These are phyloP conservation scores for Penicillium lividum DNA, from an alignment of 495 filamentous ascomycete genomes.

Conservation along the genomic window DNA sequence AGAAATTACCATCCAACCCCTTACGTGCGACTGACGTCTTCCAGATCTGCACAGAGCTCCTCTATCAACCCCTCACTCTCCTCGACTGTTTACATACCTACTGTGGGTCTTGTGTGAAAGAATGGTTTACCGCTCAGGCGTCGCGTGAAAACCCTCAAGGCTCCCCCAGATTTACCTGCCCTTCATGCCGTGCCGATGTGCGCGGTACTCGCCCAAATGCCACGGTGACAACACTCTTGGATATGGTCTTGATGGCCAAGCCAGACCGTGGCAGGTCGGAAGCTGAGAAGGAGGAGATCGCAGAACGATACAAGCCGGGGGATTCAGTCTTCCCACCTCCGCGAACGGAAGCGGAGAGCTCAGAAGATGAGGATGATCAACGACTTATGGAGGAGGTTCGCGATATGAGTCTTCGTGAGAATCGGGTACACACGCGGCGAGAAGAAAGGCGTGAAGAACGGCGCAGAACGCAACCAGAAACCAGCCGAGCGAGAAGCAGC, in stretches of 20 bases:
- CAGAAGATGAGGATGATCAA: slow-evolving; percentile 59
- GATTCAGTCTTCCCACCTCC: slow-evolving; percentile 59
- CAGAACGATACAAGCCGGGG: slow-evolving; percentile 69
- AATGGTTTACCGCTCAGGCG: slow-evolving; percentile 78
- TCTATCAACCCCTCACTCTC: slow-evolving; percentile 92
- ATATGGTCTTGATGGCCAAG: slow-evolving; percentile 71
- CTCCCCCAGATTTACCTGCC: slow-evolving; percentile 73
- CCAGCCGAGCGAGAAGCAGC: slow-evolving; percentile 16
- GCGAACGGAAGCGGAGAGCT: slow-evolving; percentile 20
- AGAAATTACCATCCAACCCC: slow-evolving; percentile 23
- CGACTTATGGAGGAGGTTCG: slow-evolving; percentile 69
- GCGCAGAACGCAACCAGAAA: slow-evolving; percentile 18
- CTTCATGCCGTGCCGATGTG: slow-evolving; percentile 84
- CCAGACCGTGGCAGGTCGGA: slow-evolving; percentile 66
- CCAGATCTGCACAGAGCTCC: slow-evolving; percentile 94
- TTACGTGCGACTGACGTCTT: slow-evolving; percentile 18
- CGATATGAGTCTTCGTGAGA: slow-evolving; percentile 70
- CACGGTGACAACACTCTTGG: slow-evolving; percentile 76
- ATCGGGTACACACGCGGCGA: slow-evolving; percentile 36
- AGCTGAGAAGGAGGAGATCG: slow-evolving; percentile 71
- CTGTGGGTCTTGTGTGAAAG: slow-evolving; percentile 90
- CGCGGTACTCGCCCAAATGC: slow-evolving; percentile 82
- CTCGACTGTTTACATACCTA: slow-evolving; percentile 98
- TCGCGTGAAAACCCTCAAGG: slow-evolving; percentile 47
- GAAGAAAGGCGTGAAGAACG: slow-evolving; percentile 29